These are phyloP conservation scores for Priceomyces melissophilus DNA, from an alignment of 805 yeast genomes.

Conservation along the genomic window DNA sequence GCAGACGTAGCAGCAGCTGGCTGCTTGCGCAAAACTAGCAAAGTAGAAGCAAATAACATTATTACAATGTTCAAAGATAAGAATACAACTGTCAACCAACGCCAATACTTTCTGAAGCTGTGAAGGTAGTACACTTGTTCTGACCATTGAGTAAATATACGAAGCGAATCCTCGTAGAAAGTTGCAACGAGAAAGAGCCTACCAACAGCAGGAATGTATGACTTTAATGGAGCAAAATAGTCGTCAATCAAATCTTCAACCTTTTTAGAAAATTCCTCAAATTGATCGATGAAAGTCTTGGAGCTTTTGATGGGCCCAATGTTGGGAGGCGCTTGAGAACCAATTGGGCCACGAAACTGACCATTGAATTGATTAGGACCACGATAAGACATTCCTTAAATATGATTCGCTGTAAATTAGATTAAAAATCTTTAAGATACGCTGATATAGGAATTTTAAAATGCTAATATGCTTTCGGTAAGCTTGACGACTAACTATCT, in stretches of 20 bases:
- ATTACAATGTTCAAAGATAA: slow-evolving; percentile 57
- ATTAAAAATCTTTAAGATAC: background rate
- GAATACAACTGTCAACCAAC: slow-evolving; percentile 71
- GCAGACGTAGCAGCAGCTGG: slow-evolving; percentile 68
- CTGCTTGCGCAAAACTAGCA: slow-evolving; percentile 66
- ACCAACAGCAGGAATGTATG: slow-evolving; percentile 83
- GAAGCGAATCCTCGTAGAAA: slow-evolving; percentile 80
- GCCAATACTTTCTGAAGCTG: slow-evolving; percentile 75
- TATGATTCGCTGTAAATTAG: background rate
- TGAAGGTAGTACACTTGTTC: slow-evolving; percentile 85
- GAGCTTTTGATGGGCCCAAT: slow-evolving; percentile 30
- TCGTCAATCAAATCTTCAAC: slow-evolving; percentile 55
- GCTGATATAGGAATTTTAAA: background rate
- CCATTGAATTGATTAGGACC: slow-evolving; percentile 43
- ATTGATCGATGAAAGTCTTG: slow-evolving; percentile 30
- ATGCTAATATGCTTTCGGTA: background rate
- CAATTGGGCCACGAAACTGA: slow-evolving; percentile 22
- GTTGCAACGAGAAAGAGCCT: slow-evolving; percentile 90
- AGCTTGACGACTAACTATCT: background rate
- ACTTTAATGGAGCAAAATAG: slow-evolving; percentile 52
- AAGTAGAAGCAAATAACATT: slow-evolving; percentile 71
- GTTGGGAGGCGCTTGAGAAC: slow-evolving; percentile 18
- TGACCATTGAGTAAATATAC: slow-evolving; percentile 84
- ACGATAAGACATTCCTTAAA: slow-evolving; percentile 36
- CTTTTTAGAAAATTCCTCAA: slow-evolving; percentile 50